Base-by-base conservation (phyloP, 1,139 yeast species). In the Geotrichum australiense region DNA sequence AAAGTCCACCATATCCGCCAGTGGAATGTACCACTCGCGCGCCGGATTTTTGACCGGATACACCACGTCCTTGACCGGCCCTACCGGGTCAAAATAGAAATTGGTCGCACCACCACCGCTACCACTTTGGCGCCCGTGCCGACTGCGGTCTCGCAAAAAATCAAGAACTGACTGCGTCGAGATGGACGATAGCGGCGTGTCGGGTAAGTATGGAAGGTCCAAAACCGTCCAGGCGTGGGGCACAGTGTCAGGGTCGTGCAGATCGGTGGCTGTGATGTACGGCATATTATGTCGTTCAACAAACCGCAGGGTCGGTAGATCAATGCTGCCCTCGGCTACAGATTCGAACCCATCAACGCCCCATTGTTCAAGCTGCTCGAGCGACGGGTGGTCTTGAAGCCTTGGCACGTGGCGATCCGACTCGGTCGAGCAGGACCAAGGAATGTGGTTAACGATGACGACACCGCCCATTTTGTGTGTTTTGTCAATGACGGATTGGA, bases 331-430 rank as follows among this genome's bases (percentile, higher is more conserved):
- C 15, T 48, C 56, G 3, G 54, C 47, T 0, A 53, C 50, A 8
- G 51, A 45, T 39, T 53, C 57, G 23, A 53, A 50, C 8, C 51
- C 49, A 32, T 53, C 57, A 14, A 51, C 55, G 10, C 56, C 57
- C 57, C 55, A 52, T 3, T 31, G 41, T 10, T 38, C 28, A 27
- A 53, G 48, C 25, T 51, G 49, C 10, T 51, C 48, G n/a, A 49
- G 42, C 6, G 53, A 37, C 7, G 57, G 56, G 29, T 53, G 57
- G 22, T 34, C 28, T 24, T 43, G 51, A 8, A 50, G 42, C 10
- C 50, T 47, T 3, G 54, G 45, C 18, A 41, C 52, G 10, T 49
- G 47, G 8, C 50, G 32, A 6, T 48, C 48, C 24, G 41, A 38
- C 29, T 53, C 57, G 5, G 53, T 42, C 6, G 47, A 39, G 24